Conservation (phyloP, 768 basidiomycete genomes). For the Podaxis sp. region DNA sequence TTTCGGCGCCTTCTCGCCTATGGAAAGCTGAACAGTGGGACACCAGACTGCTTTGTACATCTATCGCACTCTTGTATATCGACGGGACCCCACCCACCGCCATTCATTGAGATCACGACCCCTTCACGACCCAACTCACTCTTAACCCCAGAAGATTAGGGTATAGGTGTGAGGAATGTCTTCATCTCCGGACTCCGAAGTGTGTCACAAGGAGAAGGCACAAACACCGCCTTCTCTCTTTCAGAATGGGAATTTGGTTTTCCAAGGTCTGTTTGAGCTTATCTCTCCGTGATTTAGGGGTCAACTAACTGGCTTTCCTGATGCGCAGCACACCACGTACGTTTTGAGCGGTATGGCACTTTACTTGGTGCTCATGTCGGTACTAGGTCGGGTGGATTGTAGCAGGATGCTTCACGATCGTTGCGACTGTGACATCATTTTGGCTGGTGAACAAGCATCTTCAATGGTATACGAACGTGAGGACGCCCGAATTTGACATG, state of each 20-base stretch:
- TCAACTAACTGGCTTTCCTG: neutral
- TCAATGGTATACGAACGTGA: conserved; percentile 67
- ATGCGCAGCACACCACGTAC: conserved; percentile 55
- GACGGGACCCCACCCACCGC: too few relatives aligned
- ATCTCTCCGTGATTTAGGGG: neutral
- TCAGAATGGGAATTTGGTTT: conserved; percentile 56
- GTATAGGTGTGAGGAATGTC: neutral
- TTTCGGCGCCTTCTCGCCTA: neutral
- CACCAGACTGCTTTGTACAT: neutral
- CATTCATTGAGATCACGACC: neutral
- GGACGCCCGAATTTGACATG: conserved; percentile 20
- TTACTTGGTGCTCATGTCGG: neutral
- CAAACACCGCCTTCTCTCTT: conserved; percentile 52
- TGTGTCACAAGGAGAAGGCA: conserved; percentile 37
- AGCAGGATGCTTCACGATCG: conserved; percentile 53
- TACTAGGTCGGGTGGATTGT: conserved; percentile 68
- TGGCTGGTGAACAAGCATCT: conserved; percentile 79
- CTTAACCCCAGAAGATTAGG: neutral
- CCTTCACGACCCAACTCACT: neutral
- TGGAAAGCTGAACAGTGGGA: neutral
- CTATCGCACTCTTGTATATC: neutral
- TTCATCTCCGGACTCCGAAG: conserved; percentile 4
- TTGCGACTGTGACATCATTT: conserved; percentile 55
- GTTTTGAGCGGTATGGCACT: conserved; percentile 8
- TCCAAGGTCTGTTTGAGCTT: conserved; percentile 49